These are phyloP conservation scores for Vaccinium macrocarpon DNA, from an alignment of 148 eudicot species.

Conservation along the genomic window DNA sequence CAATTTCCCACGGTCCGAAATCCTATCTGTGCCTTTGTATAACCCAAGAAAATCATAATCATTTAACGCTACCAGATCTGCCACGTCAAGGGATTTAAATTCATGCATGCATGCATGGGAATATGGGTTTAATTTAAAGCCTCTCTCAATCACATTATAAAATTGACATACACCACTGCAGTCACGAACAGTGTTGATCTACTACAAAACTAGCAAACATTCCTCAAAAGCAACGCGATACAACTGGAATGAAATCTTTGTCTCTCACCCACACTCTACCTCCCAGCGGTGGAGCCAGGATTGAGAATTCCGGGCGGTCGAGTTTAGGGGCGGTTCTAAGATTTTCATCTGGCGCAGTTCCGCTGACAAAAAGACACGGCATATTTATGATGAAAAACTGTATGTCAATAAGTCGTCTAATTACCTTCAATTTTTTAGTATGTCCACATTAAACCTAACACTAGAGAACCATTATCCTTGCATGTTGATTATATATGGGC, in stretches of 20 bases:
- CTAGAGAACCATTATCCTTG: no score
- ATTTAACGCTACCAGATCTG: conserved; percentile 37
- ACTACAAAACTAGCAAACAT: conserved; percentile 27
- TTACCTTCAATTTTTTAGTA: no score
- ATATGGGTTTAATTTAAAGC: conserved; percentile 4
- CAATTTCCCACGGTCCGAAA: conserved; percentile 14
- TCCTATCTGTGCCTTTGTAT: background rate
- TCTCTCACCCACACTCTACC: conserved; percentile 12
- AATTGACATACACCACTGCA: conserved; percentile 7
- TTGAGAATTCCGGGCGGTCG: no score
- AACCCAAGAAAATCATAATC: conserved; percentile 17
- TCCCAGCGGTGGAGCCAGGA: no score
- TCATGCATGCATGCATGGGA: conserved; percentile 43
- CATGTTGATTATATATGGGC: no score
- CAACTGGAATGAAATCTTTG: conserved; percentile 38
- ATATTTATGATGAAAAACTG: no score
- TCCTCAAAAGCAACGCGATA: conserved; percentile 62
- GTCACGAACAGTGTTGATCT: conserved; percentile 31
- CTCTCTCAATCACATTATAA: background rate
- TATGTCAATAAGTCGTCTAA: no score
- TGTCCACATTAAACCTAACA: no score
- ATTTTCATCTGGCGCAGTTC: no score
- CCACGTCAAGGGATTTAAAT: conserved; percentile 37
- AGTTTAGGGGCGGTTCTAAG: no score
- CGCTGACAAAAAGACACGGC: no score